Evolutionary conservation across 2,329 filamentous ascomycete genomes (phyloP).

Genomic region (Nothopassalora personata): DNA sequence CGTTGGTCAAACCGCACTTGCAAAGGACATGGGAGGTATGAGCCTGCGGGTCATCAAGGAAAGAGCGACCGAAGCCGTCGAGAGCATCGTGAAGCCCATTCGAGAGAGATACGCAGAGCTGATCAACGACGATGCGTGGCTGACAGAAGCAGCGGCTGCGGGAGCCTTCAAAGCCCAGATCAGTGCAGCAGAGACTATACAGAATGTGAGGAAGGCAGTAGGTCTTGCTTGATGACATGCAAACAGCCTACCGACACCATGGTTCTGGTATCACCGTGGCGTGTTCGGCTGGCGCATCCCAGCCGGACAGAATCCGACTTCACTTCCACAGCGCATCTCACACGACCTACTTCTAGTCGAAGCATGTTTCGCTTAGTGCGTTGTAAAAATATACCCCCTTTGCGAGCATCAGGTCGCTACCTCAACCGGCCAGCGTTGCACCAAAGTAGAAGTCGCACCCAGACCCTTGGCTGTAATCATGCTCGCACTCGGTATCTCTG

Average conservation of each 20-base stretch:
- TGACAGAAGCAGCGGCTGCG: conserved; percentile 50
- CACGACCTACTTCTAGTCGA: too few relatives aligned
- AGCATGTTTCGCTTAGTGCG: too few relatives aligned
- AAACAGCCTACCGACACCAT: too few relatives aligned
- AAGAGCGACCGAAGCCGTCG: conserved; percentile 55
- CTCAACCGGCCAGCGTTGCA: not conserved
- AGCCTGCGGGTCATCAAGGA: conserved; percentile 60
- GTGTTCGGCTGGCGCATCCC: too few relatives aligned
- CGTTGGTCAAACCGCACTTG: conserved; percentile 43
- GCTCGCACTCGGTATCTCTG: too few relatives aligned
- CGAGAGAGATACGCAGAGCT: conserved; percentile 53
- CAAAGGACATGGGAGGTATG: conserved; percentile 39
- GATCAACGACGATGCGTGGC: conserved; percentile 46
- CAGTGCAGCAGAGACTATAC: conserved; percentile 53
- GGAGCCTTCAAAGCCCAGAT: conserved; percentile 58
- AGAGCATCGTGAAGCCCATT: conserved; percentile 49
- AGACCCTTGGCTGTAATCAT: not conserved
- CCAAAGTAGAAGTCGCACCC: not conserved
- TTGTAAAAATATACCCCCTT: not conserved
- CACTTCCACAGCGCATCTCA: too few relatives aligned
- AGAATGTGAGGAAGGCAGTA: conserved; percentile 39
- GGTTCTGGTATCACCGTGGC: too few relatives aligned
- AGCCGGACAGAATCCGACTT: too few relatives aligned
- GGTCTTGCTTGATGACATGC: conserved; percentile 31
- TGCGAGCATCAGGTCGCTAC: not conserved